phyloP scores from a whole-genome alignment of 163 green algal genomes.

The Volvox carteri region DNA sequence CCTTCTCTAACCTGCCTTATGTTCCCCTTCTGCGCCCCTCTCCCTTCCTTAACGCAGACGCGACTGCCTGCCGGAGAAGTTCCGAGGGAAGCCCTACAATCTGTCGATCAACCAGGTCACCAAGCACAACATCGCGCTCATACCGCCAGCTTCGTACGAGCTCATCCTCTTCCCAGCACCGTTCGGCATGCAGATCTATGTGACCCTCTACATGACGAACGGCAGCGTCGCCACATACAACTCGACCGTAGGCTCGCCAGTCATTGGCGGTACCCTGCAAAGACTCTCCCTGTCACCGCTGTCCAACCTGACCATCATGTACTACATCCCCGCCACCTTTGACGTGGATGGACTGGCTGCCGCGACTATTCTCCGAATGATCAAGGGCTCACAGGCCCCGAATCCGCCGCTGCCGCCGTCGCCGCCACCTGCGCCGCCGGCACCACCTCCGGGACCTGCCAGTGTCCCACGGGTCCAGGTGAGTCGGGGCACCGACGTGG shows the following conservation, averaged over 20 bases:
- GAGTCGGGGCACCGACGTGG: no score
- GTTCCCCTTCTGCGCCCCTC: no score
- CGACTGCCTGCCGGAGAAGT: slow-evolving; percentile 26
- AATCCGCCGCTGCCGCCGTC: slow-evolving; percentile 2
- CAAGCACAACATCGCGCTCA: slow-evolving; percentile 53
- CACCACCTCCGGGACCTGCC: slow-evolving; percentile 8
- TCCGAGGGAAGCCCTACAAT: slow-evolving; percentile 30
- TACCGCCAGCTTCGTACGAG: slow-evolving; percentile 19
- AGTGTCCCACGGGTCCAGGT: not conserved
- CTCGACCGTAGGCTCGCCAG: not conserved
- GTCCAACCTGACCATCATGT: slow-evolving; percentile 6
- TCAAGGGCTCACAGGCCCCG: slow-evolving; percentile 4
- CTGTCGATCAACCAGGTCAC: slow-evolving; percentile 14
- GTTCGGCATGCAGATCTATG: slow-evolving; percentile 35
- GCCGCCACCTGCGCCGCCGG: not conserved
- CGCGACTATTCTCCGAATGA: slow-evolving; percentile 27
- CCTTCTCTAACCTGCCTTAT: no score
- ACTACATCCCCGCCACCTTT: not conserved
- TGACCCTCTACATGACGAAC: not conserved
- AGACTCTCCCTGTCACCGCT: not conserved
- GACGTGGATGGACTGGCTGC: slow-evolving; percentile 19
- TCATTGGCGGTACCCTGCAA: slow-evolving; percentile 8
- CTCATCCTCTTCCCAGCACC: slow-evolving; percentile 41
- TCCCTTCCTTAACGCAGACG: no score
- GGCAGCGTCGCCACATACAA: not conserved